Base-by-base conservation (phyloP, 257 asterid species). In the Craterostigma plantagineum region DNA sequence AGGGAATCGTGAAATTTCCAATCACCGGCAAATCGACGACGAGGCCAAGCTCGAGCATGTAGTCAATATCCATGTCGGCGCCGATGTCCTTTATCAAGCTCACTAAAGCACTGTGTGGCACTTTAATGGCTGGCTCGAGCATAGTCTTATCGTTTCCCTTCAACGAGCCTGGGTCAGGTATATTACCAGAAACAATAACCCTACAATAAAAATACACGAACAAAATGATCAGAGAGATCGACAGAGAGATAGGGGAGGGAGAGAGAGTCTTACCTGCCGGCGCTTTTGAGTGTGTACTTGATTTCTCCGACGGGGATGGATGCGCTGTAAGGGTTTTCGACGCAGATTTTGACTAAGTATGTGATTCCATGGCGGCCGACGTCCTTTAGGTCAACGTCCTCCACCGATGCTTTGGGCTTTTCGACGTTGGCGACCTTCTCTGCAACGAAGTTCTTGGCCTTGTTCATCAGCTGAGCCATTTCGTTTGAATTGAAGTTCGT, bases 141-240 rank as follows among this genome's bases (percentile, higher is more conserved):
- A 60, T 10, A 12, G 93, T 84, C 4, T 55, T 65, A 4, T 68
- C 85, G 11, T 63, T 52, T 11, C 66, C 96, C 56, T 72, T 77
- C 56, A 84, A 46, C 10, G 84, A 80, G 4, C 96, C 96, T 0
- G 93, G 96, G 16, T 84, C 96, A 14, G 92, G 90, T 27, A 84
- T 51, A 0, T 10, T 52, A 0, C 96, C 96, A 3, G 84, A 62
- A 3, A 71, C 75, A 8, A 84, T 72, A 33, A 53, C 72, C 80
- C 95, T 84, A 48, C 0, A 40, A 7, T n/a, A n/a, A n/a, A n/a
- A n/a, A n/a, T n/a, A 34, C 11, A 35, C 8, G 23, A 7, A 17
- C 34, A 43, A 17, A 39, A 8, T 42, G 18, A 42, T 42, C n/a
- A n/a, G n/a, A n/a, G 13, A 9, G 40, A 10, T 35, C 2, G 1